Conservation (phyloP, 2,329 filamentous ascomycete genomes). For the Colletotrichum kahawae region DNA sequence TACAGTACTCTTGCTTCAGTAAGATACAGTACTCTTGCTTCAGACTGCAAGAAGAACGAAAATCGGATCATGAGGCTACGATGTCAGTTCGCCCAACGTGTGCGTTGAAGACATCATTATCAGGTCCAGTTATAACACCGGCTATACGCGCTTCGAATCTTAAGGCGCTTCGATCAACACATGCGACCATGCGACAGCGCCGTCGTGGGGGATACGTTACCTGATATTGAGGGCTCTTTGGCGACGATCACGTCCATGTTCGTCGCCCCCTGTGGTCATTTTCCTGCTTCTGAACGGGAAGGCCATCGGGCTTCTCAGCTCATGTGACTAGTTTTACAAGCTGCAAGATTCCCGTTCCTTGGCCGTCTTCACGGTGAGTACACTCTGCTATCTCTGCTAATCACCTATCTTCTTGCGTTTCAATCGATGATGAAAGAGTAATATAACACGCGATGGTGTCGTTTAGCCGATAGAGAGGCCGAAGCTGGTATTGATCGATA, state of each 20-base stretch:
- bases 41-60: neutral
- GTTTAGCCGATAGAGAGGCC: neutral
- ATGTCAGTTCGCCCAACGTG: neutral
- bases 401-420: neutral
- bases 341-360: neutral
- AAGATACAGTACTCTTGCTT: neutral
- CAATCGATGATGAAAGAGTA: neutral
- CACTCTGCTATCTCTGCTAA: too few relatives aligned
- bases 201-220: neutral
- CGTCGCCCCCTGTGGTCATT: neutral
- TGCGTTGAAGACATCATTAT: neutral
- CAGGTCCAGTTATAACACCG: neutral
- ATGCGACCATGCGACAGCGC: neutral
- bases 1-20: neutral
- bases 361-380: neutral
- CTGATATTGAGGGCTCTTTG: neutral
- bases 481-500: neutral
- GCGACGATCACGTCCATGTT: neutral
- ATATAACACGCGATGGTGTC: neutral
- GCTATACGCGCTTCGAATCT: too few relatives aligned
- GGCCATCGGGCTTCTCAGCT: neutral
- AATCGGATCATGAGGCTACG: neutral
- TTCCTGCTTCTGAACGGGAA: neutral
- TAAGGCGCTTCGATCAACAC: neutral
- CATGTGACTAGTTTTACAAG: neutral